phyloP scores from a whole-genome alignment of 2,329 filamentous ascomycete species.

The Colletotrichum ledebouriae region DNA sequence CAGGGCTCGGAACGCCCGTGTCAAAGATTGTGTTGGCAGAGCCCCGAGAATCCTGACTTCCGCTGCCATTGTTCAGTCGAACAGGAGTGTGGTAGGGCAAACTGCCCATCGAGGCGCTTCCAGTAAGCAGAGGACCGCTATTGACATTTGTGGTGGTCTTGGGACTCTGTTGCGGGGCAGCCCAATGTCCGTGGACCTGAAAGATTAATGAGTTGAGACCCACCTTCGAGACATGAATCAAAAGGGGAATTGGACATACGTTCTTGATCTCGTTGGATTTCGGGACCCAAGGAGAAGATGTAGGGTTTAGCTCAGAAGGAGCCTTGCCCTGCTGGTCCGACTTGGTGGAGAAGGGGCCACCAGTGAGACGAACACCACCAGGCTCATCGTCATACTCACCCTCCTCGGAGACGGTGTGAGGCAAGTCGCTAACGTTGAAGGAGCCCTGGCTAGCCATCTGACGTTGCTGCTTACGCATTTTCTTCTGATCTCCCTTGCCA shows the following conservation, averaged over 20 bases:
- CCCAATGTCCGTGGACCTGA: constrained; percentile 3
- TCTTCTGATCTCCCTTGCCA: constrained; percentile 8
- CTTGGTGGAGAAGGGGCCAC: neutral
- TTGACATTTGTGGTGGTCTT: neutral
- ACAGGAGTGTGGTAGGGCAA: constrained; percentile 14
- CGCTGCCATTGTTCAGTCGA: constrained; percentile 4
- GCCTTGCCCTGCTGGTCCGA: constrained; percentile 3
- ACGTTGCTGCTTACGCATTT: constrained; percentile 21
- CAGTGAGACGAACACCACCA: constrained; percentile 33
- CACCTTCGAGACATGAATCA: neutral
- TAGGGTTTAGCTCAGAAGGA: constrained; percentile 35
- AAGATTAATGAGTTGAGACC: neutral
- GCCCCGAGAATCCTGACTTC: neutral
- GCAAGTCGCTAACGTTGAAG: constrained; percentile 6
- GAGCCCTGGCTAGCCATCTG: constrained; percentile 9
- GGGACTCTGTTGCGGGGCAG: neutral
- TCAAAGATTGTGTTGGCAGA: neutral
- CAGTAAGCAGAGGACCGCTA: constrained; percentile 25
- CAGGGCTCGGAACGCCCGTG: constrained; percentile 15
- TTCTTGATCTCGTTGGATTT: neutral
- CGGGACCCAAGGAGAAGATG: constrained; percentile 38
- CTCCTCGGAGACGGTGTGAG: constrained; percentile 21
- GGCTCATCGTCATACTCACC: constrained; percentile 28
- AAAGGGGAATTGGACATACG: constrained; percentile 11
- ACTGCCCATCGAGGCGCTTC: constrained; percentile 32